A percentile compares a stretch with the other conserved stretches of the same genome.
These are phyloP conservation scores for Suhomyces kunorum DNA, from an alignment of 1,139 yeast species.

Conservation along the genomic window DNA sequence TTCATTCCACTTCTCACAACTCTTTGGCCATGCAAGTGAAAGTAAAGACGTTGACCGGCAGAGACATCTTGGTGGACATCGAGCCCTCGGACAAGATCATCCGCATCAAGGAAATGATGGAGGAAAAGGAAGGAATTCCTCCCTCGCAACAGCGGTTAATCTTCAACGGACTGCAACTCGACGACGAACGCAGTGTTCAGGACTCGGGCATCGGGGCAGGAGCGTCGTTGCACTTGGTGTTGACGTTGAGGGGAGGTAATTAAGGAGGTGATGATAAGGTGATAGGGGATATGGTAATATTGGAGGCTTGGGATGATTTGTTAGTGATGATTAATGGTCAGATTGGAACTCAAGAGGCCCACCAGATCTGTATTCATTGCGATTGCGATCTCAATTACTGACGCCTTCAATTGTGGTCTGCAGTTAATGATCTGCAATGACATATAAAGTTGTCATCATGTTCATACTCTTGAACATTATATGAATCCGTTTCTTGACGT, in stretches of 20 bases:
- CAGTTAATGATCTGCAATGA: too few species aligned
- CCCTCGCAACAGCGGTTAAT: slow-evolving; percentile 93
- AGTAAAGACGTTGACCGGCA: slow-evolving; percentile 77
- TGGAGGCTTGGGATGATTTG: too few species aligned
- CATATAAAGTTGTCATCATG: too few species aligned
- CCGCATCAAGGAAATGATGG: slow-evolving; percentile 88
- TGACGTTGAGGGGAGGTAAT: slow-evolving; percentile 84
- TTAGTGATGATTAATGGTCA: not conserved
- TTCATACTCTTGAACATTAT: too few species aligned
- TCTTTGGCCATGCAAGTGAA: slow-evolving; percentile 55
- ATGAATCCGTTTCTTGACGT: too few species aligned
- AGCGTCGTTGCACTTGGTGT: slow-evolving; percentile 80
- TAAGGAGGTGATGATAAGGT: not conserved
- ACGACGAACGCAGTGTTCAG: slow-evolving; percentile 69
- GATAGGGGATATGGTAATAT: too few species aligned
- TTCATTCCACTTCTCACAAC: slow-evolving; percentile 2
- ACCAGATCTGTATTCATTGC: too few species aligned
- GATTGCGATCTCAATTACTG: too few species aligned
- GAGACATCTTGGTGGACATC: slow-evolving; percentile 81
- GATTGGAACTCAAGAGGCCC: too few species aligned
- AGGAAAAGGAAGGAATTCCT: slow-evolving; percentile 96
- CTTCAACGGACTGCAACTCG: slow-evolving; percentile 89
- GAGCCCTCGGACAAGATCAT: slow-evolving; percentile 76
- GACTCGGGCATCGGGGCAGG: slow-evolving; percentile 73
- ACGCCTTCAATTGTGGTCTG: too few species aligned